phyloP scores from a whole-genome alignment of 805 yeast genomes.

The Allodekkera sacchari region DNA sequence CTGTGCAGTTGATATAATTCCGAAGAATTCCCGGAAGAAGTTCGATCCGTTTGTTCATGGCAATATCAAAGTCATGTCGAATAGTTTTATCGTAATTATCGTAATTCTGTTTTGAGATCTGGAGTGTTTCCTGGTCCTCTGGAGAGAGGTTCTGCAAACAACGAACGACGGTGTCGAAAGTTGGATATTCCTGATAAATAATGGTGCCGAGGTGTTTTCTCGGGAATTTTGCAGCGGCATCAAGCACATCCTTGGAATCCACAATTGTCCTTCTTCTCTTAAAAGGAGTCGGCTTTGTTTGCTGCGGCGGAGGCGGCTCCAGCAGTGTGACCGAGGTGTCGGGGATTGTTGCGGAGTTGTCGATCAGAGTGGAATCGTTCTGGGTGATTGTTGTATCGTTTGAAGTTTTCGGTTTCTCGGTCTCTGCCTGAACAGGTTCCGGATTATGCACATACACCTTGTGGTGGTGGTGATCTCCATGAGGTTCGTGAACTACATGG shows the following conservation, averaged over 20 bases:
- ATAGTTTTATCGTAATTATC: not conserved
- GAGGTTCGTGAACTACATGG: slow-evolving; percentile 22
- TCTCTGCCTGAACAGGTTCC: not conserved
- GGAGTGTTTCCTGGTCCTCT: slow-evolving; percentile 11
- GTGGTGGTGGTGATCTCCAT: slow-evolving; percentile 22
- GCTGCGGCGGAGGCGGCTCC: not conserved
- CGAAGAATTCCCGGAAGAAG: slow-evolving; percentile 23
- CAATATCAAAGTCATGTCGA: slow-evolving; percentile 1
- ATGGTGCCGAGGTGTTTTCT: slow-evolving; percentile 45
- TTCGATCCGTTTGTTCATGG: slow-evolving; percentile 20
- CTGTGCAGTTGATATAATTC: slow-evolving; percentile 35
- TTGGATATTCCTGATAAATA: slow-evolving; percentile 50
- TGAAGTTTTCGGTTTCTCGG: slow-evolving; percentile 4
- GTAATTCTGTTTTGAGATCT: slow-evolving; percentile 9
- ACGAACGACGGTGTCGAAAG: slow-evolving; percentile 28
- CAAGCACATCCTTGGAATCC: slow-evolving; percentile 31
- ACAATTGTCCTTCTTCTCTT: slow-evolving; percentile 17
- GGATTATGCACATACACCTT: slow-evolving; percentile 20
- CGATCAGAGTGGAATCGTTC: slow-evolving; percentile 19
- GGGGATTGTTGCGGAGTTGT: slow-evolving; percentile 9
- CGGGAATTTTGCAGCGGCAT: slow-evolving; percentile 32
- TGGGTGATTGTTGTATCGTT: slow-evolving; percentile 20
- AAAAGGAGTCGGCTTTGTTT: no score
- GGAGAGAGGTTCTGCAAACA: slow-evolving; percentile 12
- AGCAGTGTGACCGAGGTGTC: slow-evolving; percentile 1